Conservation (phyloP, 148 eudicot genomes). For the Rhododendron griersonianum region DNA sequence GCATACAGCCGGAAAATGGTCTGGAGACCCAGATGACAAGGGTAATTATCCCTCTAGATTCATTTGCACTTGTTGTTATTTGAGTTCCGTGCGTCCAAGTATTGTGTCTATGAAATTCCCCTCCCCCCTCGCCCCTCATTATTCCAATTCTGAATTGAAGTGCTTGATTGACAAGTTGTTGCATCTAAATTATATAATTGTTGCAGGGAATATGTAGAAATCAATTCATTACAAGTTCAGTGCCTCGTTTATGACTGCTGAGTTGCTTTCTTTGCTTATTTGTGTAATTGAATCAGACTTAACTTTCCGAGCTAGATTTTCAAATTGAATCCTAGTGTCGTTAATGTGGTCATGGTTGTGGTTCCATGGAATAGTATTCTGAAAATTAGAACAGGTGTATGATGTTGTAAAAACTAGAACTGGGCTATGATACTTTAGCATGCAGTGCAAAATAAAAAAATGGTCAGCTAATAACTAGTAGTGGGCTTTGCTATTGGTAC, state of each 20-base stretch:
- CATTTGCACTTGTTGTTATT: constrained; percentile 3
- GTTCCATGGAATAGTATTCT: neutral
- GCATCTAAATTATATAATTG: neutral
- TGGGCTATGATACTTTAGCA: neutral
- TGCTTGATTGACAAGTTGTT: neutral
- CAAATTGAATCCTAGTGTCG: neutral
- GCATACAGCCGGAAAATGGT: constrained; percentile 75
- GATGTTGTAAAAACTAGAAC: neutral
- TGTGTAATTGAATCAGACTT: neutral
- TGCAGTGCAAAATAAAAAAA: neutral
- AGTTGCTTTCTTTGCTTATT: neutral
- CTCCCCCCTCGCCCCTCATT: too few relatives aligned
- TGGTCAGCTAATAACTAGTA: neutral
- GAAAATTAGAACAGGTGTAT: neutral
- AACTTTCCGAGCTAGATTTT: neutral
- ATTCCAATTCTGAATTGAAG: neutral
- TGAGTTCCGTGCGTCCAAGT: neutral
- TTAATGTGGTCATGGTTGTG: neutral
- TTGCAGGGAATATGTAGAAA: neutral
- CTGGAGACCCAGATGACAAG: constrained; percentile 75
- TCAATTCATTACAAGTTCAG: neutral
- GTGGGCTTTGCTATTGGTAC: neutral
- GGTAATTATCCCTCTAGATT: constrained; percentile 31
- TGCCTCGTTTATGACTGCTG: neutral
- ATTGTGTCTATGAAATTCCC: neutral